Conservation (phyloP, 805 yeast genomes). For the Ogataea nonfermentans region DNA sequence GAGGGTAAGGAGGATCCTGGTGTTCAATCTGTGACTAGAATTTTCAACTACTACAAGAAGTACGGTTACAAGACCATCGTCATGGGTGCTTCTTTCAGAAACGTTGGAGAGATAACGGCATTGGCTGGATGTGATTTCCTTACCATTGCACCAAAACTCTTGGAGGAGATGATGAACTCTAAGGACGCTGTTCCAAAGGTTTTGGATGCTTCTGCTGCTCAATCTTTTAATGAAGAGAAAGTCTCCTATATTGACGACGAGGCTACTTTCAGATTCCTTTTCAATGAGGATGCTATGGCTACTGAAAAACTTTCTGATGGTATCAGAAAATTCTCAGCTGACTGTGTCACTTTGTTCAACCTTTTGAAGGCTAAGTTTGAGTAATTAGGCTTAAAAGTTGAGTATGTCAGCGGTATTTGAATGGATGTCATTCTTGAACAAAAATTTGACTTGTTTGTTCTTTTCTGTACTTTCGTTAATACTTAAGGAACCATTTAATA, state of each 20-base stretch:
- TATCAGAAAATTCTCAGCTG: slow-evolving; percentile 95
- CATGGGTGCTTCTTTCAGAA: slow-evolving; percentile 99
- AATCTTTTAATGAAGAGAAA: slow-evolving; percentile 57
- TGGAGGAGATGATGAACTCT: slow-evolving; percentile 84
- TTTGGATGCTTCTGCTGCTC: slow-evolving; percentile 68
- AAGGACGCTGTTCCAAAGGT: slow-evolving; percentile 75
- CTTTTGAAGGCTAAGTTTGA: slow-evolving; percentile 40
- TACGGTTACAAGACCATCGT: slow-evolving; percentile 94
- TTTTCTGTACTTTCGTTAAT: too few species aligned
- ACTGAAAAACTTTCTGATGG: slow-evolving; percentile 97
- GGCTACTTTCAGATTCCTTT: slow-evolving; percentile 80
- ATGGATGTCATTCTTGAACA: neutral
- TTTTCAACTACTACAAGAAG: slow-evolving; percentile 98
- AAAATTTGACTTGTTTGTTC: neutral
- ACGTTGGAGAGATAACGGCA: slow-evolving; percentile 90
- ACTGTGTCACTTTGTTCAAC: slow-evolving; percentile 73
- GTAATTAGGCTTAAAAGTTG: slow-evolving; percentile 1
- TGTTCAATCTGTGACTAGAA: slow-evolving; percentile 82
- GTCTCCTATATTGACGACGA: slow-evolving; percentile 83
- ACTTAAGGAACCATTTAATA: too few species aligned
- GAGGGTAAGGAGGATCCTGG: slow-evolving; percentile 88
- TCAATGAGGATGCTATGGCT: slow-evolving; percentile 98
- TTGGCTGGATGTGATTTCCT: slow-evolving; percentile 96
- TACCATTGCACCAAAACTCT: slow-evolving; percentile 90
- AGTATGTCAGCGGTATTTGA: neutral